These are phyloP conservation scores for Phytopythium oedochilum DNA, from an alignment of 352 stramenopile species.

Conservation along the genomic window DNA sequence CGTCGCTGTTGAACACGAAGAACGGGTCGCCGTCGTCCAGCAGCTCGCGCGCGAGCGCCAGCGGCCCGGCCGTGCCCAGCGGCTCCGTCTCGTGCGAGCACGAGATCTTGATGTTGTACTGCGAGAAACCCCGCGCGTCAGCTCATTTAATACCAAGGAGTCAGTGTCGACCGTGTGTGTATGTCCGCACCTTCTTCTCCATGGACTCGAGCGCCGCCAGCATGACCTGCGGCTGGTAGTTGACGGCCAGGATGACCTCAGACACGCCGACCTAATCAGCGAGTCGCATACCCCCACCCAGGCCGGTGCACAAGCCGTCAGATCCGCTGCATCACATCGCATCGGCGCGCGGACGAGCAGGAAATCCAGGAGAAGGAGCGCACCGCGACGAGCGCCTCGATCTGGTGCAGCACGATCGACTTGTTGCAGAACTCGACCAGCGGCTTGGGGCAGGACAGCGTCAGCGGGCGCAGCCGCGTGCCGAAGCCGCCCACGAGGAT, in stretches of 20 bases:
- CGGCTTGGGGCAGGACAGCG: conserved; percentile 87
- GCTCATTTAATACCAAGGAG: too few species aligned
- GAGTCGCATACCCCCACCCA: conserved; percentile 1
- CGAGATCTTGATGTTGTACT: conserved; percentile 89
- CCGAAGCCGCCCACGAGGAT: conserved; percentile 90
- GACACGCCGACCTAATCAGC: conserved; percentile 72
- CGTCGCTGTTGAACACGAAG: conserved; percentile 91
- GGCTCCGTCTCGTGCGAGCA: conserved; percentile 86
- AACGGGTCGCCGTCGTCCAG: conserved; percentile 85
- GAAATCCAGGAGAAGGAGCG: conserved; percentile 2
- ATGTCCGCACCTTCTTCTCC: conserved; percentile 83
- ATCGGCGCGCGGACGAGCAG: too few species aligned
- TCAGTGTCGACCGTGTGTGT: too few species aligned
- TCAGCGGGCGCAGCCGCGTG: conserved; percentile 86
- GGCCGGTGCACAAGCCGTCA: not conserved
- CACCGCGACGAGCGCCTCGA: conserved; percentile 82
- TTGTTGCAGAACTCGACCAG: conserved; percentile 92
- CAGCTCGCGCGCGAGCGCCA: conserved; percentile 77
- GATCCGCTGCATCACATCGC: too few species aligned
- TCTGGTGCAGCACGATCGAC: conserved; percentile 87
- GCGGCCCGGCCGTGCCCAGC: conserved; percentile 74
- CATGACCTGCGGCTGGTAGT: conserved; percentile 90
- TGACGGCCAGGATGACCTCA: conserved; percentile 87
- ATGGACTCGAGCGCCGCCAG: conserved; percentile 71
- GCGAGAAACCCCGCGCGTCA: too few species aligned